Base-by-base conservation (phyloP, 176 grass and related monocot species). In the Otatea glauca region DNA sequence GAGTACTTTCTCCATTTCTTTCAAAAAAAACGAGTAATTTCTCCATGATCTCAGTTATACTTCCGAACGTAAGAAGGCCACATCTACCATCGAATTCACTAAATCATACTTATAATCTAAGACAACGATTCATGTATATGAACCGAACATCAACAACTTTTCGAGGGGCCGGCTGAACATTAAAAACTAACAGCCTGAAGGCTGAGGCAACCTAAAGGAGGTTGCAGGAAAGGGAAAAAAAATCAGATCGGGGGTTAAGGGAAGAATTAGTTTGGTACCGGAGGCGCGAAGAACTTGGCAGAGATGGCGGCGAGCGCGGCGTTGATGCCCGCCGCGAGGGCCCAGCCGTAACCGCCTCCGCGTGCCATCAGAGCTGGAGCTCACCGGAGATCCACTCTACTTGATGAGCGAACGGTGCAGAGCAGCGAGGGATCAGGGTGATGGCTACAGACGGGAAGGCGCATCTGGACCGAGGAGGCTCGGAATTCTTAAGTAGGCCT, bases 221-320 rank as follows among this genome's bases (percentile, higher is more conserved):
- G 17, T 54, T 54, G 51, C 6, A 74, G 17, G 51, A 20, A 54
- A 0, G 51, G 58, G 29, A 29, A 21, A 16, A 16, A 25, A 4
- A 1, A 9, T 75, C 32, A 53, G 82, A 68, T 75, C 18, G 63
- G 58, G 23, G 10, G 20, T 17, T 0, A 17, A 37, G 41, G 2
- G 45, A 64, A 35, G 62, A 34, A 17, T 7, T 50, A 39, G 49
- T 37, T 7, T 2, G n/a, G 58, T 86, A 97, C 91, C 91, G 65
- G 91, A 69, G 90, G 85, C 56, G 70, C n/a, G 75, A 86, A 84
- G 62, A 94, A 88, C 76, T 97, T 97, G 53, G 95, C 92, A 29
- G 87, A 91, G 75, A 97, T 77, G 79, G 95, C 95, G 51, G 95
- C 86, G 7, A 97, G 84, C 80, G 92, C 89, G 14, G 95, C 95